Base-by-base conservation (phyloP, 371 early-diverging fungal genomes). In the Modicella reniformis region DNA sequence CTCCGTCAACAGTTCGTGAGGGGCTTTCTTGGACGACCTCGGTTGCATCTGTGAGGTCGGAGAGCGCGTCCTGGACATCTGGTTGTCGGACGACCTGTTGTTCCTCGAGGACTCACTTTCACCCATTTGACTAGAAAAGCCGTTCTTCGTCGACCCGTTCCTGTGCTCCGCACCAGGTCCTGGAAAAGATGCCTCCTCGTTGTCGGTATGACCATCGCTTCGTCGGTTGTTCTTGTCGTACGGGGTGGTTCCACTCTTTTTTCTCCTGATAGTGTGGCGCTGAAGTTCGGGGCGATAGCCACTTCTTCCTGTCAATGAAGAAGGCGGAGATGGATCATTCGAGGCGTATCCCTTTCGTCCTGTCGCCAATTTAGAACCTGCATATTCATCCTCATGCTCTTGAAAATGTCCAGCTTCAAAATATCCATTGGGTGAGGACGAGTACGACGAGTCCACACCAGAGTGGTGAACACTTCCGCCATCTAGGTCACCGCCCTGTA, bases 1-100 rank as follows among this genome's bases (percentile, higher is more conserved):
- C 48, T 93, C 94, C 0, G 94, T 93, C 61, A 96, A 74, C 23
- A 95, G 81, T 65, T 94, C 93, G 34, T 85, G 85, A 21, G 82
- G 83, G 4, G 81, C 72, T 55, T 71, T 75, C 57, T 75, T 75
- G 19, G 50, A 37, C 12, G 50, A 34, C 15, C 62, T 52, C 12
- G 58, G 56, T 19, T 69, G 69, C 19, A 17, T 40, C 49, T 41
- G 49, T n/a, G 34, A 26, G 19, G 62, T 29, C 48, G 73, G 64
- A 1, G 67, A 62, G 23, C 30, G 64, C 7, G 65, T 32, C 9
- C 63, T 56, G n/a, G 63, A 50, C 9, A 32, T 25, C 23, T 59
- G 37, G 13, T 41, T 37, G n/a, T 49, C 71, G 26, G 49, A 49
- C 10, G 59, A 60, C 32, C 34, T 55, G 19, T 65, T 57, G n/a